Percentiles rank a stretch among this genome's conserved stretches.
Evolutionary conservation across 352 stramenopile species (phyloP).

Genomic region (Phytophthora citricola): DNA sequence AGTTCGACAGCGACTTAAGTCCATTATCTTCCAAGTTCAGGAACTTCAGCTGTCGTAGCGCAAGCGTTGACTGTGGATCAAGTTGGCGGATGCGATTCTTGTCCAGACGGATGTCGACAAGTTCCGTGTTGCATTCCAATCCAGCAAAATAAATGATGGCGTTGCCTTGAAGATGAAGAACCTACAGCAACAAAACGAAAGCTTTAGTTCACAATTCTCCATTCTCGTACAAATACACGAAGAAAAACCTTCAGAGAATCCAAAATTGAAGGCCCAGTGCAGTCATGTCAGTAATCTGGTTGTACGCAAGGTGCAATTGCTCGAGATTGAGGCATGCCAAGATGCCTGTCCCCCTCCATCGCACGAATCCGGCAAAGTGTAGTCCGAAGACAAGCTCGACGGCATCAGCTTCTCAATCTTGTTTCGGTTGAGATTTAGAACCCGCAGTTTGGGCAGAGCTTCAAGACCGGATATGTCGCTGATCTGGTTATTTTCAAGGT

Average conservation of each 20-base stretch:
- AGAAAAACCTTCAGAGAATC: slow-evolving; percentile 65
- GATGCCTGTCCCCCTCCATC: slow-evolving; percentile 57
- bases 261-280: slow-evolving; percentile 72
- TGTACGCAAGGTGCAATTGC: slow-evolving; percentile 77
- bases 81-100: slow-evolving; percentile 89
- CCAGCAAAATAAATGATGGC: slow-evolving; percentile 74
- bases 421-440: slow-evolving; percentile 83
- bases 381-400: slow-evolving; percentile 19
- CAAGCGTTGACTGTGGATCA: slow-evolving; percentile 57
- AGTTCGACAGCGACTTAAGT: slow-evolving; percentile 70
- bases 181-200: slow-evolving; percentile 30
- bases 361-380: slow-evolving; percentile 34
- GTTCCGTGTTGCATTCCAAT: slow-evolving; percentile 62
- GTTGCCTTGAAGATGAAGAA: slow-evolving; percentile 84
- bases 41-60: slow-evolving; percentile 57
- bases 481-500: slow-evolving; percentile 90
- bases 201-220: neutral
- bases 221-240: neutral
- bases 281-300: slow-evolving; percentile 83
- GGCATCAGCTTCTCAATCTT: slow-evolving; percentile 66
- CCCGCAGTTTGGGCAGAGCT: slow-evolving; percentile 57
- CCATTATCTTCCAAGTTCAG: slow-evolving; percentile 86
- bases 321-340: slow-evolving; percentile 70
- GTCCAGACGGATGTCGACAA: slow-evolving; percentile 77
- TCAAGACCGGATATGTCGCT: slow-evolving; percentile 75